phyloP scores from a whole-genome alignment of 1,284 basidiomycete genomes.

The Anthracocystis setariae region DNA sequence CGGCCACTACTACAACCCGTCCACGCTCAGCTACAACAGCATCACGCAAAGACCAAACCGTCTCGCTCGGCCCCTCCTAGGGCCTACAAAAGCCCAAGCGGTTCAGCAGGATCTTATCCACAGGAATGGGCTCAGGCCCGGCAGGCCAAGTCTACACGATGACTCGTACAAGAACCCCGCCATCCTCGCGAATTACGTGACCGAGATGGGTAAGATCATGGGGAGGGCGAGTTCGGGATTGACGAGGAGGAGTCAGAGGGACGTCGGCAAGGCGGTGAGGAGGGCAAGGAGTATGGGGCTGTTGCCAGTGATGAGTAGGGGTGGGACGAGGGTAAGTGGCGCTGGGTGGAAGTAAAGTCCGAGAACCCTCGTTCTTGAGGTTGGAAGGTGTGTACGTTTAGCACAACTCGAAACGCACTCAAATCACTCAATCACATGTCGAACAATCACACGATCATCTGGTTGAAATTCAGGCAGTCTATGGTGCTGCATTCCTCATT shows the following conservation, averaged over 20 bases:
- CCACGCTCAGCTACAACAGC: conserved; percentile 35
- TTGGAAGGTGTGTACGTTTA: too few relatives aligned
- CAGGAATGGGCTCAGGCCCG: conserved; percentile 66
- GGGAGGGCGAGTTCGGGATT: conserved; percentile 78
- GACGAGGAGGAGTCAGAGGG: conserved; percentile 83
- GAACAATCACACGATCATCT: too few relatives aligned
- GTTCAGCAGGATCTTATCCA: conserved; percentile 72
- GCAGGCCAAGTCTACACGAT: conserved; percentile 61
- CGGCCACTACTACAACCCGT: conserved; percentile 60
- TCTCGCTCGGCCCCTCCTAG: conserved; percentile 46
- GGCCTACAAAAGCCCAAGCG: conserved; percentile 52
- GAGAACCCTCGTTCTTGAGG: too few relatives aligned
- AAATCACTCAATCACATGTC: too few relatives aligned
- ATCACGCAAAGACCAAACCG: conserved; percentile 34
- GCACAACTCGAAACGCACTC: too few relatives aligned
- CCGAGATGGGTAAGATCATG: conserved; percentile 86
- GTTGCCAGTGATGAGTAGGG: conserved; percentile 72
- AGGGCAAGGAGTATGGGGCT: conserved; percentile 93
- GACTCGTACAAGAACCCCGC: conserved; percentile 75
- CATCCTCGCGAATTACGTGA: conserved; percentile 77
- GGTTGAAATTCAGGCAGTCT: too few relatives aligned
- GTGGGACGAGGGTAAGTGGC: conserved; percentile 38
- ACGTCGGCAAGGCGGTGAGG: conserved; percentile 85
- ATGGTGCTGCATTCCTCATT: too few relatives aligned
- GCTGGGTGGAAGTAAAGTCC: conserved; percentile 47